Percentiles rank a stretch among this genome's conserved stretches.
Evolutionary conservation across 768 basidiomycete species (phyloP).

Genomic region (Hortiboletus flavorubellus): DNA sequence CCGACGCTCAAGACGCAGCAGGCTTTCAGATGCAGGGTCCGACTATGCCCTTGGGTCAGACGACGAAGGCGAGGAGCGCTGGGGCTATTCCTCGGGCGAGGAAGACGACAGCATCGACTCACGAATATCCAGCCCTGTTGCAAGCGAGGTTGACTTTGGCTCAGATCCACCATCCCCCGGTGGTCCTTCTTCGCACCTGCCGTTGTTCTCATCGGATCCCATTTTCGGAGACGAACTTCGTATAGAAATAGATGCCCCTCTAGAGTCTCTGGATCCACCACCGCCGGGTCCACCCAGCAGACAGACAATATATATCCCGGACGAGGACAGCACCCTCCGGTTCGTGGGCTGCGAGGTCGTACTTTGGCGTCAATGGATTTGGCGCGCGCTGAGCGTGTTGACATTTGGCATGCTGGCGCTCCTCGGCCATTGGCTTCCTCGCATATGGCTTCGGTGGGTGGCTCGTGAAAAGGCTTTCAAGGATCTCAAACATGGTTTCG

Average conservation of each 20-base stretch:
- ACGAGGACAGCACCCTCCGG: slow-evolving; percentile 86
- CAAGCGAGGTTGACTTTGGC: slow-evolving; percentile 66
- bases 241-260: slow-evolving; percentile 72
- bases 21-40: slow-evolving; percentile 55
- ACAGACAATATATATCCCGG: slow-evolving; percentile 80
- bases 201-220: slow-evolving; percentile 69
- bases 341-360: slow-evolving; percentile 82
- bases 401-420: slow-evolving; percentile 73
- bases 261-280: slow-evolving; percentile 63
- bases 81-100: slow-evolving; percentile 91
- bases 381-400: slow-evolving; percentile 66
- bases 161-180: slow-evolving; percentile 65
- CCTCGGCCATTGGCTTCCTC: slow-evolving; percentile 92
- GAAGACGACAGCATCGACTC: slow-evolving; percentile 50
- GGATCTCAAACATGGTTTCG: slow-evolving; percentile 62
- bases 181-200: slow-evolving; percentile 45
- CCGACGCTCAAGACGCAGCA: slow-evolving; percentile 45
- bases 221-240: slow-evolving; percentile 82
- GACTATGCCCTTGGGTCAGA: slow-evolving; percentile 55
- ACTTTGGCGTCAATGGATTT: slow-evolving; percentile 57
- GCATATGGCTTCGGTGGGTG: slow-evolving; percentile 86
- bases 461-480: slow-evolving; percentile 81
- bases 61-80: slow-evolving; percentile 68
- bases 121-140: slow-evolving; percentile 25
- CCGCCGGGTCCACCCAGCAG: slow-evolving; percentile 80